Conservation (phyloP, 108 stramenopile genomes). For the Nannochloropsis gaditana region DNA sequence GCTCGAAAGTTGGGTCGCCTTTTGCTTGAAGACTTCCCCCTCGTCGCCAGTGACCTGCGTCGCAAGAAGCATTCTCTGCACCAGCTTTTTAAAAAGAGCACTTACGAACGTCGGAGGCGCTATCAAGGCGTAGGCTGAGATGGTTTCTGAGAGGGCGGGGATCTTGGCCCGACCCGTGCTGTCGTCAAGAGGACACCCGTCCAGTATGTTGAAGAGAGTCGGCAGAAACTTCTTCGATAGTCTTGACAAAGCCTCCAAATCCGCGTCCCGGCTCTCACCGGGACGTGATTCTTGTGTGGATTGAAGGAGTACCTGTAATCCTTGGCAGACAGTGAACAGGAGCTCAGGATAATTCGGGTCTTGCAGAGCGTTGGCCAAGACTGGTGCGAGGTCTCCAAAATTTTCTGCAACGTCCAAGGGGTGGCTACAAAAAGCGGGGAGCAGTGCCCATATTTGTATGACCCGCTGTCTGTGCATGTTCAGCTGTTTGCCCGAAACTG, state of each 20-base stretch:
- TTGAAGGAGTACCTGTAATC: slow-evolving; percentile 37
- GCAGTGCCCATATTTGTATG: slow-evolving; percentile 33
- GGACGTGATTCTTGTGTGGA: slow-evolving; percentile 21
- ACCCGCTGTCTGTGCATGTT: not conserved
- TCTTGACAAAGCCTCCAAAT: slow-evolving; percentile 29
- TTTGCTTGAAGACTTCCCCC: not conserved
- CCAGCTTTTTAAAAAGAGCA: slow-evolving; percentile 43
- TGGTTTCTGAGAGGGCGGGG: slow-evolving; percentile 34
- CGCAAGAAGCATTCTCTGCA: slow-evolving; percentile 49
- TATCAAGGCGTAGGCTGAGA: slow-evolving; percentile 40
- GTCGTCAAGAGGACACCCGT: not conserved
- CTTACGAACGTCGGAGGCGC: slow-evolving; percentile 43
- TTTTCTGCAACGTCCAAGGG: slow-evolving; percentile 36
- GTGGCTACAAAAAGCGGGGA: slow-evolving; percentile 41
- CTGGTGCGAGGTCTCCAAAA: slow-evolving; percentile 40
- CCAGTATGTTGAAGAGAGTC: slow-evolving; percentile 28
- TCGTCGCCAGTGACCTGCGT: not conserved
- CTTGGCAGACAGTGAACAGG: slow-evolving; percentile 36
- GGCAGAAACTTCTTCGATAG: slow-evolving; percentile 41
- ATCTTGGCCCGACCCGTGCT: slow-evolving; percentile 21
- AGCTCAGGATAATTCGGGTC: slow-evolving; percentile 42
- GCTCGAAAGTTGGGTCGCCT: not conserved
- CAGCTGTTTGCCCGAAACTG: not conserved
- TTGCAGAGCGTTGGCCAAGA: slow-evolving; percentile 48
- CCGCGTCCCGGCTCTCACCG: slow-evolving; percentile 8